Base-by-base conservation (phyloP, 148 eudicot species). In the Polygonum maritimum region DNA sequence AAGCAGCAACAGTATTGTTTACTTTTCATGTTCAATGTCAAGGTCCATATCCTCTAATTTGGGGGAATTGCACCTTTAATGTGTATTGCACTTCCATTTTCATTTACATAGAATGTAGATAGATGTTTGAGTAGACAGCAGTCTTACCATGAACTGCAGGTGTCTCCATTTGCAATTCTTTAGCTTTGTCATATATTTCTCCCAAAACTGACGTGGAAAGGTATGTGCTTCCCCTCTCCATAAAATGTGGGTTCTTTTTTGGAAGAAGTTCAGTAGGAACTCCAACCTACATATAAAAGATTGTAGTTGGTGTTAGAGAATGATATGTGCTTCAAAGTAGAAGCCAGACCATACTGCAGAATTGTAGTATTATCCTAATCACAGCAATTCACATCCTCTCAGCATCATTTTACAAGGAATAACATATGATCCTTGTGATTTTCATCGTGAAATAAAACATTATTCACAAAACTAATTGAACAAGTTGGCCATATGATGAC, bases 151-250 rank as follows among this genome's bases (percentile, higher is more conserved):
- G 48, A 49, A 79, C 16, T 7, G 65, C 55, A 10, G 40, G 62
- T 48, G 67, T 57, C 31, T 77, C 76, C 7, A 76, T 0, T 58
- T 71, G 41, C 38, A 71, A 71, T 60, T 78, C 75, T 26, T 73
- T 11, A 4, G 81, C 87, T 18, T 18, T 73, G 67, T 89, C 90
- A 75, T 74, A 86, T 26, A 91, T 83, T 36, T 73, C 67, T 44
- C 93, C 97, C 74, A 91, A 69, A 47, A 89, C 74, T 67, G 97
- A 92, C 38, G 77, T 79, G 15, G 97, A 92, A 19, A 36, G 55
- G 74, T 83, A 92, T 77, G n/a, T 3, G 8, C 2, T 69, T 13
- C 11, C 7, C 31, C 82, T 55, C 83, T 72, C 86, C 91, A 90
- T 85, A 80, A 83, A 82, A 75, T 92, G 97, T 0, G 97, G 97